These are phyloP conservation scores for Tricholoma saponaceum DNA, from an alignment of 768 basidiomycete genomes.

Conservation along the genomic window DNA sequence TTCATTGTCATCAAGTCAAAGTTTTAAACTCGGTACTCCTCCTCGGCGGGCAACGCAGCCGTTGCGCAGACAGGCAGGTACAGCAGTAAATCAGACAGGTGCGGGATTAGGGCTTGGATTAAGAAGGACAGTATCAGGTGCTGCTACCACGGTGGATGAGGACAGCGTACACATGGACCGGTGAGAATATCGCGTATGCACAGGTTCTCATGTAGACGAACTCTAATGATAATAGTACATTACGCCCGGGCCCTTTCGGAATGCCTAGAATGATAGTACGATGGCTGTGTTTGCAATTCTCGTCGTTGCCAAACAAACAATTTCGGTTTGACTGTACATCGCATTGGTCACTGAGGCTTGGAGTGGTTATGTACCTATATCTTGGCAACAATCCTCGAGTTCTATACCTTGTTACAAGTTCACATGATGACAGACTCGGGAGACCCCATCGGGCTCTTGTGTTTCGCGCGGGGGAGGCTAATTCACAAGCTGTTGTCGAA, in stretches of 20 bases:
- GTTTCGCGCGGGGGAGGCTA: slow-evolving; percentile 58
- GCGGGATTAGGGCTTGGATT: slow-evolving; percentile 25
- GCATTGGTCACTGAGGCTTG: no score
- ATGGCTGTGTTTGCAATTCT: not conserved
- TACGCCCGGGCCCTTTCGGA: no score
- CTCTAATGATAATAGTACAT: not conserved
- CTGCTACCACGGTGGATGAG: slow-evolving; percentile 8
- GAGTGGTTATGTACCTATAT: slow-evolving; percentile 63
- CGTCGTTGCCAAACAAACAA: slow-evolving; percentile 7
- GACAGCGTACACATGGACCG: not conserved
- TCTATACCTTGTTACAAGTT: slow-evolving; percentile 68
- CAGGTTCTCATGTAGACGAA: not conserved
- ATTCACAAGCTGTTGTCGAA: slow-evolving; percentile 78
- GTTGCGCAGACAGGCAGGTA: slow-evolving; percentile 19
- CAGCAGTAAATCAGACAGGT: slow-evolving; percentile 8
- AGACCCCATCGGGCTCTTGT: slow-evolving; percentile 61
- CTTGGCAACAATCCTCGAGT: slow-evolving; percentile 64
- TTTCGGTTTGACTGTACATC: no score
- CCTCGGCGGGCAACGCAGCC: slow-evolving; percentile 34
- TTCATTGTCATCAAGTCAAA: slow-evolving; percentile 20
- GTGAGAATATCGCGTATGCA: not conserved
- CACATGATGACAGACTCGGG: slow-evolving; percentile 60
- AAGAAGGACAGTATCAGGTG: slow-evolving; percentile 21
- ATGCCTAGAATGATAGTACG: not conserved
- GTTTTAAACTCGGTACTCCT: slow-evolving; percentile 38